phyloP scores from a whole-genome alignment of 2,329 filamentous ascomycete species.

The Verticillium albo-atrum region DNA sequence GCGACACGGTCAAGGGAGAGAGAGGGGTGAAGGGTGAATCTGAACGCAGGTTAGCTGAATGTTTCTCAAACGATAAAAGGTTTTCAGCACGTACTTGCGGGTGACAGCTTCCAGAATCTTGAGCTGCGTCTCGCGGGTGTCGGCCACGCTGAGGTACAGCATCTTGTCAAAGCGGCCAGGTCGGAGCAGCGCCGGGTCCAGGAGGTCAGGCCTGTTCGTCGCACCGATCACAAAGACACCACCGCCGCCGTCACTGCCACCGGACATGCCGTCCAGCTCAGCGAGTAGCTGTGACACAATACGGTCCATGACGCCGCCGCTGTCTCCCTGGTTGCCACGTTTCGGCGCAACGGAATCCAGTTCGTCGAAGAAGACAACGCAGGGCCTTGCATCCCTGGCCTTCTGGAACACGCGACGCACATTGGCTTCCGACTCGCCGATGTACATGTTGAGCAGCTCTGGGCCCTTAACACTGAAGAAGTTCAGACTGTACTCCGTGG shows the following conservation, averaged over 20 bases:
- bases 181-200: conserved; percentile 84
- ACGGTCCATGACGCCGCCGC: conserved; percentile 95
- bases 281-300: conserved; percentile 94
- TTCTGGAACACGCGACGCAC: conserved; percentile 85
- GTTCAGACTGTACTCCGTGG: conserved; percentile 88
- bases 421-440: conserved; percentile 90
- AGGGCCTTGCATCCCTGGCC: conserved; percentile 79
- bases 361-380: conserved; percentile 92
- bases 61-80: not conserved
- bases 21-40: conserved; percentile 78
- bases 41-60: conserved; percentile 26
- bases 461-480: conserved; percentile 94
- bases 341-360: conserved; percentile 92
- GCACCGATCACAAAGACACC: conserved; percentile 97
- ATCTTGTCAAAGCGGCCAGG: conserved; percentile 97
- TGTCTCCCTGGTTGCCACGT: conserved; percentile 94
- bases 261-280: conserved; percentile 96
- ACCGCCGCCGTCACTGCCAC: conserved; percentile 73
- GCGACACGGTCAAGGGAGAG: conserved; percentile 74
- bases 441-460: conserved; percentile 92
- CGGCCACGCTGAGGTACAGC: conserved; percentile 93
- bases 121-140: conserved; percentile 94
- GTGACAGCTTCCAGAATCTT: conserved; percentile 93
- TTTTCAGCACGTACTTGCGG: conserved; percentile 71
- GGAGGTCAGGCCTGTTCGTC: conserved; percentile 88